Conservation (phyloP, 2,329 filamentous ascomycete genomes). For the Botryotinia convoluta region DNA sequence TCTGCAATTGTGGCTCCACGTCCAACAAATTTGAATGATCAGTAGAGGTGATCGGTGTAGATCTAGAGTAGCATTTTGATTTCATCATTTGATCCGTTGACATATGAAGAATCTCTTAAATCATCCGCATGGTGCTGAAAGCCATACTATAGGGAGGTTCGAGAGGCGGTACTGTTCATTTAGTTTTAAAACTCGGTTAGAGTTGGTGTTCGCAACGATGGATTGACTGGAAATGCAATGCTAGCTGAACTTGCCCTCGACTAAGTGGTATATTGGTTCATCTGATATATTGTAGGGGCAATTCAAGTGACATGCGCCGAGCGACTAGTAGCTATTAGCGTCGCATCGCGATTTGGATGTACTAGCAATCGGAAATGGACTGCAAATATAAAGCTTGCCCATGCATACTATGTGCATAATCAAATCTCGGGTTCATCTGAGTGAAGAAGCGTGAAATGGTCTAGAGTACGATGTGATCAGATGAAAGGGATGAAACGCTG, state of each 20-base stretch:
- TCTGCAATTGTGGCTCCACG: neutral
- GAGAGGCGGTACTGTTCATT: neutral
- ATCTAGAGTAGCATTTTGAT: neutral
- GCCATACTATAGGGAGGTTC: neutral
- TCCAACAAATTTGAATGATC: neutral
- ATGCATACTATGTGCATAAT: too few species aligned
- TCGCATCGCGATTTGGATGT: too few species aligned
- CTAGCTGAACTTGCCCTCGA: neutral
- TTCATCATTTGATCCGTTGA: neutral
- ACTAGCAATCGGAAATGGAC: too few species aligned
- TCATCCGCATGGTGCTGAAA: neutral
- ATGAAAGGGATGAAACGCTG: too few species aligned
- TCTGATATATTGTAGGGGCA: neutral
- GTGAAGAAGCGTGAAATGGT: too few species aligned
- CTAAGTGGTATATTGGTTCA: neutral
- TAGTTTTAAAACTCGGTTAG: neutral
- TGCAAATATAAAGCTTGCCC: too few species aligned
- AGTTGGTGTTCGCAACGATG: neutral
- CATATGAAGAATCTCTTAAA: neutral
- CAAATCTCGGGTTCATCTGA: too few species aligned
- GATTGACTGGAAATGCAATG: neutral
- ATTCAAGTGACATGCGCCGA: too few species aligned
- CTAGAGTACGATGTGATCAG: too few species aligned
- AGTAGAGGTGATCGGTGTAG: neutral
- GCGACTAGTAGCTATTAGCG: too few species aligned